Percentiles rank a stretch among this genome's conserved stretches.
These are phyloP conservation scores for Mrakia frigida DNA, from an alignment of 768 basidiomycete species.

Conservation along the genomic window DNA sequence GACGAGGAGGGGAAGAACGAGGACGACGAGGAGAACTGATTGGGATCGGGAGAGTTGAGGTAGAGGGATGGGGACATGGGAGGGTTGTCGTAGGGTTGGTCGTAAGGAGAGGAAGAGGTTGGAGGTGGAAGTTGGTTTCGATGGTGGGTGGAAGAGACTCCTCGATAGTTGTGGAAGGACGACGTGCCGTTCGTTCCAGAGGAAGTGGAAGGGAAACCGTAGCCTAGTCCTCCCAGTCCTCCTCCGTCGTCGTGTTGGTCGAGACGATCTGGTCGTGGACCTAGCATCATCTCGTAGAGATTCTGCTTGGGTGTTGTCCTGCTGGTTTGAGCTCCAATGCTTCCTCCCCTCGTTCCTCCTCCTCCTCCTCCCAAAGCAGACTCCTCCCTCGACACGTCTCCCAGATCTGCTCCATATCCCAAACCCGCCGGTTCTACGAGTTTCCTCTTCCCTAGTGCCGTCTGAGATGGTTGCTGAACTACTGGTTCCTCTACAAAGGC, in stretches of 20 bases:
- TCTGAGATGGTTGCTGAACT: background rate
- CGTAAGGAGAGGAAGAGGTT: background rate
- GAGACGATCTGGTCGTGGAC: background rate
- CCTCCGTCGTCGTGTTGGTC: slow-evolving; percentile 6
- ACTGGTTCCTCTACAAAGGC: background rate
- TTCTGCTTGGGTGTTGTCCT: slow-evolving; percentile 5
- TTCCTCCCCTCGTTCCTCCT: no score
- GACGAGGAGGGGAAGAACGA: background rate
- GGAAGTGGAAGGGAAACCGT: slow-evolving; percentile 12
- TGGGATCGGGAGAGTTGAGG: slow-evolving; percentile 21
- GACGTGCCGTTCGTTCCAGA: slow-evolving; percentile 17
- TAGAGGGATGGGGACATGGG: slow-evolving; percentile 15
- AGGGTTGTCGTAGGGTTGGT: slow-evolving; percentile 19
- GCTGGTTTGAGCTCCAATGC: no score
- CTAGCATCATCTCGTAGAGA: slow-evolving; percentile 23
- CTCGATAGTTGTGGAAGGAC: slow-evolving; percentile 14
- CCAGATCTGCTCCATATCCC: background rate
- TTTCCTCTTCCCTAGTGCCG: background rate
- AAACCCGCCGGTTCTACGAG: background rate
- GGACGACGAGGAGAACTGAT: background rate
- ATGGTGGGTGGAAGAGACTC: background rate
- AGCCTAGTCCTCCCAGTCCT: background rate
- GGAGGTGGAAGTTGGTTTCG: background rate
- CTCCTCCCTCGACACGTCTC: background rate
- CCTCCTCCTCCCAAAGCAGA: background rate